These are phyloP conservation scores for Psidium guajava DNA, from an alignment of 345 rosid species.

Conservation along the genomic window DNA sequence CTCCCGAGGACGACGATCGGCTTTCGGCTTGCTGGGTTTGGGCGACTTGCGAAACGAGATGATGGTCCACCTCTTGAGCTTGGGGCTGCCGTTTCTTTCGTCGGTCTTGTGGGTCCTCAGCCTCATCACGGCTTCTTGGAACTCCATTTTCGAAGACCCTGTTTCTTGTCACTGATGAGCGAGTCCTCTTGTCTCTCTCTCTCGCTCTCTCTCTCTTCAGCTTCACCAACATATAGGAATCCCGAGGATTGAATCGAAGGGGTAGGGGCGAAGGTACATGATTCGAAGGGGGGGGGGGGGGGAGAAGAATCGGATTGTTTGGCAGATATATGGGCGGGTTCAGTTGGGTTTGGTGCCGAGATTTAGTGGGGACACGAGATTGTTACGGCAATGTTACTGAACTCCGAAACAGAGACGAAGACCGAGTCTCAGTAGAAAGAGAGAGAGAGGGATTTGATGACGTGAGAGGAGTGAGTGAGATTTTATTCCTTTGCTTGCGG, in stretches of 20 bases:
- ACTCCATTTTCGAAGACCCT: conserved; percentile 22
- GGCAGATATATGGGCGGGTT: too few relatives aligned
- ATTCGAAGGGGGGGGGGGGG: not conserved
- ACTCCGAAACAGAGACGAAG: not conserved
- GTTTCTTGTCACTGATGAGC: not conserved
- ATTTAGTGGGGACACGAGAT: not conserved
- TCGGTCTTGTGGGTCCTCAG: conserved; percentile 16
- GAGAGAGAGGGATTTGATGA: not conserved
- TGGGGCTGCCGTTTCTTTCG: not conserved
- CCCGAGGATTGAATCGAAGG: not conserved
- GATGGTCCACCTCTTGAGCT: conserved; percentile 1
- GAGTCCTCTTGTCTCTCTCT: not conserved
- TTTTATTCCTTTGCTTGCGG: not conserved
- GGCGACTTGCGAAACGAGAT: conserved; percentile 31
- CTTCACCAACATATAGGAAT: not conserved
- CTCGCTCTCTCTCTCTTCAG: too few relatives aligned
- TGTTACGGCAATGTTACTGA: not conserved
- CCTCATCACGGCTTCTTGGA: conserved; percentile 35
- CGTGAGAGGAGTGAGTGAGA: not conserved
- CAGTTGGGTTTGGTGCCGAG: not conserved
- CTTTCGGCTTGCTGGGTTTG: not conserved
- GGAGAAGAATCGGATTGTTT: too few relatives aligned
- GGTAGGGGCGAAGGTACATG: not conserved
- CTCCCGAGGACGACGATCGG: conserved; percentile 1
- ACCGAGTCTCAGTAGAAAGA: not conserved